A percentile compares a stretch with the other conserved stretches of the same genome.
phyloP scores from a whole-genome alignment of 2,329 filamentous ascomycete species.

The Ilyonectria robusta region DNA sequence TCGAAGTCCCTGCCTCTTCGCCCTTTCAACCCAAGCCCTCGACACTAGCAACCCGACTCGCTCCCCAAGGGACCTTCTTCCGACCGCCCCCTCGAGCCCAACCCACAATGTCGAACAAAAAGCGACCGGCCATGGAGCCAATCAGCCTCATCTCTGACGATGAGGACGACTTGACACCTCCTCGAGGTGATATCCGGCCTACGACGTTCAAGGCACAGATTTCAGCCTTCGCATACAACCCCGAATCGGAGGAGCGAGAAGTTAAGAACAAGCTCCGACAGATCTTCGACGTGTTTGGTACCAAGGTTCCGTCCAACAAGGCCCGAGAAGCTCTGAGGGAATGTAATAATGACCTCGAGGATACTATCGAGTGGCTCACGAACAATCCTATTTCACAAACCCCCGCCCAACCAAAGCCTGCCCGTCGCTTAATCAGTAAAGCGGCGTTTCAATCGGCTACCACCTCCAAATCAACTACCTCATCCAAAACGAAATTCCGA shows the following conservation, averaged over 20 bases:
- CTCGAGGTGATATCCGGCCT: conserved; percentile 74
- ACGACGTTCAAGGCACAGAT: conserved; percentile 66
- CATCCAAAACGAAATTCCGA: conserved; percentile 30
- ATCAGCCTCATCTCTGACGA: conserved; percentile 67
- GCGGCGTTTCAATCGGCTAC: conserved; percentile 42
- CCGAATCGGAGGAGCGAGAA: conserved; percentile 57
- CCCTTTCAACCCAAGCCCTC: conserved; percentile 68
- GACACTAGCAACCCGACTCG: conserved; percentile 72
- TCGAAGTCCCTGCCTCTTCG: conserved; percentile 94
- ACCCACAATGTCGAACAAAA: conserved; percentile 47
- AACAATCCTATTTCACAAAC: conserved; percentile 27
- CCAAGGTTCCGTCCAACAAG: conserved; percentile 48
- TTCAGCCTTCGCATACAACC: conserved; percentile 62
- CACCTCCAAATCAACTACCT: conserved; percentile 33
- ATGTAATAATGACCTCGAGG: conserved; percentile 54
- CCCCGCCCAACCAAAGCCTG: conserved; percentile 41
- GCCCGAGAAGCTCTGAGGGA: conserved; percentile 53
- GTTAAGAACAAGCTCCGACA: conserved; percentile 54
- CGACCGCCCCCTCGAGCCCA: conserved; percentile 60
- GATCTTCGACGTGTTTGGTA: conserved; percentile 54
- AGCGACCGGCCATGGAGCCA: conserved; percentile 56
- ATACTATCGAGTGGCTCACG: conserved; percentile 52
- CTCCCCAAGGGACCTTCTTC: conserved; percentile 82
- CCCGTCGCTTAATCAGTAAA: conserved; percentile 52
- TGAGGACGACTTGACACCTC: conserved; percentile 61